Evolutionary conservation across 1,284 basidiomycete species (phyloP), one percentile per base, ranked within the genome.

Genomic region (Ceraceosorus guamensis): DNA sequence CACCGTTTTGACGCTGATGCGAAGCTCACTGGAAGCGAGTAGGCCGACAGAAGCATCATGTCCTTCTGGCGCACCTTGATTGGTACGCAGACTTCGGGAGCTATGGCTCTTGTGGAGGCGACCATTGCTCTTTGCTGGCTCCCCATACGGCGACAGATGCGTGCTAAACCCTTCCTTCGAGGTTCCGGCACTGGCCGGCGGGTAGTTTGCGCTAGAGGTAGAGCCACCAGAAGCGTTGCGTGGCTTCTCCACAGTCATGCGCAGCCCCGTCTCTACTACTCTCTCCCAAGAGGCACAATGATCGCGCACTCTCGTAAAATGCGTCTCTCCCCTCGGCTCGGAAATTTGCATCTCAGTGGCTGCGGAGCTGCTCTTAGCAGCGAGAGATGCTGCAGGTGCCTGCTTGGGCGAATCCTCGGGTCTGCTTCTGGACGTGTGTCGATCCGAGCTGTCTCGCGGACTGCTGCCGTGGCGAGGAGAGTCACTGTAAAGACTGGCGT

Each of bases 201-300:
- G 16, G 16, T 11, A 41, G 3, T 41, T 11, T 11, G 11, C 39
- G 24, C 24, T 24, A 24, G 24, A 24, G 24, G 24, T 24, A 24
- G 24, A 24, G 24, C 24, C 24, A 16, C 39, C 39, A 11, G 39
- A 41, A 16, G 10, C 2, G 11, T 11, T 44, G 24, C 55, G 59
- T 5, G 66, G 59, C 55, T 68, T 71, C 41, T 65, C 68, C 43
- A 75, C 63, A 18, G 47, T 51, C 16, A 75, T 58, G 32, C 68
- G 62, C 18, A 75, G 54, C 3, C 67, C 68, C 4, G 65, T 60
- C 18, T 75, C 63, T 5, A 71, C 11, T 8, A 52, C 55, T 5
- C 63, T 61, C 11, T 70, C 66, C 66, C 69, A 74, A 45, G 62
- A 56, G 43, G 70, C 73, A 35, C 45, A 48, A 53, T 68, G 49